Percentiles rank a stretch among this genome's conserved stretches.
Conservation (phyloP, 345 rosid species). For the Heritiera littoralis region DNA sequence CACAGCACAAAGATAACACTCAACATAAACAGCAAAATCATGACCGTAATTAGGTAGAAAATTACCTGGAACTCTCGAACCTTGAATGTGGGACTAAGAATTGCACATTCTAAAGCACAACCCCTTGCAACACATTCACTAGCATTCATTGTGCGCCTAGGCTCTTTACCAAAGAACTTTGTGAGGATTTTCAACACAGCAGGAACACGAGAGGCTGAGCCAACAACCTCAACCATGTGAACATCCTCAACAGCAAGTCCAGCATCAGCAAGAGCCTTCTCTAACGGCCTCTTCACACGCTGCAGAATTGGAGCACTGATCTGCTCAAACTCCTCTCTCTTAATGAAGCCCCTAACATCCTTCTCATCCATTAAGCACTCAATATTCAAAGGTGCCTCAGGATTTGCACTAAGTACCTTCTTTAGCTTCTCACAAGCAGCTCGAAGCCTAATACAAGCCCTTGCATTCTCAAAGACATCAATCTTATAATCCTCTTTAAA, state of each 20-base stretch:
- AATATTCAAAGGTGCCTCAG: slow-evolving; percentile 83
- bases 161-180: slow-evolving; percentile 97
- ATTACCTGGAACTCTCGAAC: slow-evolving; percentile 95
- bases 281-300: slow-evolving; percentile 84
- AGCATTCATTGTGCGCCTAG: slow-evolving; percentile 95
- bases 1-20: background rate
- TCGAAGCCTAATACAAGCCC: slow-evolving; percentile 84
- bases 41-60: background rate
- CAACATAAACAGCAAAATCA: background rate
- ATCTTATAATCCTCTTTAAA: slow-evolving; percentile 90
- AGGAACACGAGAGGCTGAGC: slow-evolving; percentile 90
- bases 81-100: slow-evolving; percentile 95
- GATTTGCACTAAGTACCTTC: slow-evolving; percentile 94
- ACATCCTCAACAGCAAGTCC: slow-evolving; percentile 71
- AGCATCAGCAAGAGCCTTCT: slow-evolving; percentile 86
- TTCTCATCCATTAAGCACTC: slow-evolving; percentile 98
- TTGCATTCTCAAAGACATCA: slow-evolving; percentile 82
- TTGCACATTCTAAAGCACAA: slow-evolving; percentile 89
- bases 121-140: slow-evolving; percentile 97
- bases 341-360: slow-evolving; percentile 83
- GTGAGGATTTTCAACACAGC: slow-evolving; percentile 75
- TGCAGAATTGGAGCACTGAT: slow-evolving; percentile 79
- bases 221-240: slow-evolving; percentile 91
- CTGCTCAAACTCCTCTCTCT: slow-evolving; percentile 89
- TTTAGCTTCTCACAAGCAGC: slow-evolving; percentile 90